A percentile compares a stretch with the other conserved stretches of the same genome.
These are phyloP conservation scores for Nicotiana paniculata DNA, from an alignment of 257 asterid species.

Conservation along the genomic window DNA sequence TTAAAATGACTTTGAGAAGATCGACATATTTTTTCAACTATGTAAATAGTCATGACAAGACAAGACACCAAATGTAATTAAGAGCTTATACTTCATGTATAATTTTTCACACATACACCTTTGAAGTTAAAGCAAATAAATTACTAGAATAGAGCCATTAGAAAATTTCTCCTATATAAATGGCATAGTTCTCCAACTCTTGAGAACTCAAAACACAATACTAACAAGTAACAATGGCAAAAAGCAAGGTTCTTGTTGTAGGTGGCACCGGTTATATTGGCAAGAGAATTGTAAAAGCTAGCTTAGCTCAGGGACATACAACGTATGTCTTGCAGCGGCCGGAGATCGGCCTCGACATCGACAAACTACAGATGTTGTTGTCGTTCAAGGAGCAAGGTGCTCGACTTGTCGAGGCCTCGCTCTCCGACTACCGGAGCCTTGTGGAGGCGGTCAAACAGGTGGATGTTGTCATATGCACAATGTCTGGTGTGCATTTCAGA, in stretches of 20 bases:
- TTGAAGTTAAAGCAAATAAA: not conserved
- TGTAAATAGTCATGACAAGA: not conserved
- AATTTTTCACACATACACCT: not conserved
- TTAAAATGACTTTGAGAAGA: too few species aligned
- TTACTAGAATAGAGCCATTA: too few species aligned
- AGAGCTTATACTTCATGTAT: not conserved
- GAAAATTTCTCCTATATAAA: not conserved
- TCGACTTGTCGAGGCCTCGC: slow-evolving; percentile 53
- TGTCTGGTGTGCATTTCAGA: slow-evolving; percentile 80
- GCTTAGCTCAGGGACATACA: slow-evolving; percentile 64
- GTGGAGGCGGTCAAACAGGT: slow-evolving; percentile 72
- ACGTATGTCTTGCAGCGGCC: slow-evolving; percentile 59
- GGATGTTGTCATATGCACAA: slow-evolving; percentile 75
- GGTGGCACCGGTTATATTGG: slow-evolving; percentile 88
- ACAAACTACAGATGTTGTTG: slow-evolving; percentile 50
- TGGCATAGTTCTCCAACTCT: not conserved
- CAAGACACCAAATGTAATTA: not conserved
- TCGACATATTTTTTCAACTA: not conserved
- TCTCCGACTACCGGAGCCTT: slow-evolving; percentile 59
- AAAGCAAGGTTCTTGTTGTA: slow-evolving; percentile 66
- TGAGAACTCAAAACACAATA: not conserved
- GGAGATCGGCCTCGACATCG: slow-evolving; percentile 72
- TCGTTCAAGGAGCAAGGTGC: slow-evolving; percentile 70
- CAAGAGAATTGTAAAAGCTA: slow-evolving; percentile 58
- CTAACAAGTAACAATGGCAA: slow-evolving; percentile 26